A percentile compares a stretch with the other conserved stretches of the same genome.
Evolutionary conservation across 2,329 filamentous ascomycete genomes (phyloP).

Genomic region (Aureobasidium vineae): DNA sequence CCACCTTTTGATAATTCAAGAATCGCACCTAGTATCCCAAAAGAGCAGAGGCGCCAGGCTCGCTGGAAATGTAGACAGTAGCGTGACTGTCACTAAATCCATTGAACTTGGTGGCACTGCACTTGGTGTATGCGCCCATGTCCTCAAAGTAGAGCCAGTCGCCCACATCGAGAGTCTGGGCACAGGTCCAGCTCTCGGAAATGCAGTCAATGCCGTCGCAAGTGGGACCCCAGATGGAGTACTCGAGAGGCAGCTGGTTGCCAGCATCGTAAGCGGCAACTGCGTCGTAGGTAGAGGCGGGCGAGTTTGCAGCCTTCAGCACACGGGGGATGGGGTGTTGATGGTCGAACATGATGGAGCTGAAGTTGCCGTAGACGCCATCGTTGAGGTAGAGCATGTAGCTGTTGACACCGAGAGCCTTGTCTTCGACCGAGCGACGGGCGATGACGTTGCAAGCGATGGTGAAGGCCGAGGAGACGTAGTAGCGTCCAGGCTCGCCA

Average conservation of each 20-base stretch:
- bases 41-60: constrained; percentile 78
- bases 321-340: constrained; percentile 86
- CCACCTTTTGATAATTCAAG: not conserved
- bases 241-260: constrained; percentile 60
- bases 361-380: constrained; percentile 97
- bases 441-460: constrained; percentile 95
- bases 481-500: constrained; percentile 94
- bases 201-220: constrained; percentile 98
- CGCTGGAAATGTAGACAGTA: constrained; percentile 91
- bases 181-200: constrained; percentile 73
- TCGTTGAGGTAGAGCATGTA: constrained; percentile 99
- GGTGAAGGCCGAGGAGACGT: constrained; percentile 89
- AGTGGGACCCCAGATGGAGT: constrained; percentile 97
- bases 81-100: constrained; percentile 92
- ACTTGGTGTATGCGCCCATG: constrained; percentile 99
- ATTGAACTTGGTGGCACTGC: constrained; percentile 96
- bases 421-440: constrained; percentile 79
- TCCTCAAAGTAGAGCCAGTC: constrained; percentile 99
- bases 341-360: constrained; percentile 98
- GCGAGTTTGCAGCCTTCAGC: constrained; percentile 58
- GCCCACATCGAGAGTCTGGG: constrained; percentile 77
- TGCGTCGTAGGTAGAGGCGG: constrained; percentile 34
- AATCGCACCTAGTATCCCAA: constrained; percentile 46
- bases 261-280: constrained; percentile 42
- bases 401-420: constrained; percentile 62